Evolutionary conservation across 2,329 filamentous ascomycete species (phyloP).

Genomic region (Huntiella abstrusa): DNA sequence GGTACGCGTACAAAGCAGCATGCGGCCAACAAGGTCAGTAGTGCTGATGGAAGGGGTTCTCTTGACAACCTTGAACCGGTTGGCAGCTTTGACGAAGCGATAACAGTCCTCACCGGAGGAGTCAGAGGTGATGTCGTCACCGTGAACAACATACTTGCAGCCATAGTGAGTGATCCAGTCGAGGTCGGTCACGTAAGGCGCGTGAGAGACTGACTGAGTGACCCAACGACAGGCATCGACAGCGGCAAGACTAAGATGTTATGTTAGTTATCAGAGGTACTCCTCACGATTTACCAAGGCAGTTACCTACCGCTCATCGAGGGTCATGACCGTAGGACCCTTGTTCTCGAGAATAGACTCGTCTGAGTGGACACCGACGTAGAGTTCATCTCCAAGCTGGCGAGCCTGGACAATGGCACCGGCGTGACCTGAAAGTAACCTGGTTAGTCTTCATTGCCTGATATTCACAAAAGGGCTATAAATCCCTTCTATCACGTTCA

Average conservation of each 20-base stretch:
- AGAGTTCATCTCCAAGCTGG: constrained; percentile 71
- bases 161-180: constrained; percentile 92
- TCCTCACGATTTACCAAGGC: neutral
- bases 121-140: constrained; percentile 93
- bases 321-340: constrained; percentile 90
- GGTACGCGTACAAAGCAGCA: constrained; percentile 86
- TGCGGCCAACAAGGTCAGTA: constrained; percentile 91
- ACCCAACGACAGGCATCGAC: constrained; percentile 94
- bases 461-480: neutral
- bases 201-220: constrained; percentile 61
- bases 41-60: constrained; percentile 92
- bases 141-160: constrained; percentile 88
- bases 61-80: constrained; percentile 91
- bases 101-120: constrained; percentile 90
- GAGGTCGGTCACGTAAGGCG: constrained; percentile 86
- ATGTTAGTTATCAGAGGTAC: constrained; percentile 6
- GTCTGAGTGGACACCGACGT: constrained; percentile 88
- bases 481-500: neutral
- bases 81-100: constrained; percentile 86
- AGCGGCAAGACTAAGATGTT: constrained; percentile 48
- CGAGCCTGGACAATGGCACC: constrained; percentile 93
- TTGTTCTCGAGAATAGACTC: constrained; percentile 94
- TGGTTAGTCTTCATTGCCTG: neutral
- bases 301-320: constrained; percentile 53
- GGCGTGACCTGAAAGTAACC: constrained; percentile 50